Conservation (phyloP, 768 basidiomycete genomes). For the Tylopilus felleus region DNA sequence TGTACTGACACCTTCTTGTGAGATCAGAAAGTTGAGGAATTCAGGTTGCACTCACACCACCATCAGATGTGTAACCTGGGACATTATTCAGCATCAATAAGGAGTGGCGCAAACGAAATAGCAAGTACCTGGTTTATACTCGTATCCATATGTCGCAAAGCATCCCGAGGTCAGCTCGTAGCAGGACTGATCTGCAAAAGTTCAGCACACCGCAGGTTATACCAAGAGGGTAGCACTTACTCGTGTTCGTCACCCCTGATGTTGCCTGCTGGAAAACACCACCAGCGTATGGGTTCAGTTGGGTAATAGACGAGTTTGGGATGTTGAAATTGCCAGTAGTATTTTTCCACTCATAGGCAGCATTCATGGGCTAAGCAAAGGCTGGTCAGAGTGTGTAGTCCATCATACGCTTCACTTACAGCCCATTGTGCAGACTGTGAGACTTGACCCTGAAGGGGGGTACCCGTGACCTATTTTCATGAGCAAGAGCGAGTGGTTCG, state of each 20-base stretch:
- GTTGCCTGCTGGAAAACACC: conserved; percentile 82
- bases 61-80: conserved; percentile 32
- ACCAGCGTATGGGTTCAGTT: conserved; percentile 67
- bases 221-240: conserved; percentile 30
- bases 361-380: conserved; percentile 71
- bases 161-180: conserved; percentile 53
- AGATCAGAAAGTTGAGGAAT: not conserved
- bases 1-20: conserved; percentile 48
- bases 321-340: conserved; percentile 57
- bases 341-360: conserved; percentile 67
- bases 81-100: not conserved
- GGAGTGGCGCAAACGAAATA: not conserved
- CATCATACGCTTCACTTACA: conserved; percentile 40
- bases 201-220: not conserved
- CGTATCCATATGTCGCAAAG: conserved; percentile 73
- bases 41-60: conserved; percentile 42
- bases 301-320: conserved; percentile 45
- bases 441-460: conserved; percentile 50
- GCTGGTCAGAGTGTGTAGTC: not conserved
- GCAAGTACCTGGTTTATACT: conserved; percentile 64
- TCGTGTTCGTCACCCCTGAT: conserved; percentile 62
- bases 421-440: conserved; percentile 86
- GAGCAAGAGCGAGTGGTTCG: not conserved
- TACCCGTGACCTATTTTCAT: conserved; percentile 34
- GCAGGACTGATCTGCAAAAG: conserved; percentile 56